Conservation (phyloP, 352 stramenopile genomes). For the Globisporangium paroecandrum region DNA sequence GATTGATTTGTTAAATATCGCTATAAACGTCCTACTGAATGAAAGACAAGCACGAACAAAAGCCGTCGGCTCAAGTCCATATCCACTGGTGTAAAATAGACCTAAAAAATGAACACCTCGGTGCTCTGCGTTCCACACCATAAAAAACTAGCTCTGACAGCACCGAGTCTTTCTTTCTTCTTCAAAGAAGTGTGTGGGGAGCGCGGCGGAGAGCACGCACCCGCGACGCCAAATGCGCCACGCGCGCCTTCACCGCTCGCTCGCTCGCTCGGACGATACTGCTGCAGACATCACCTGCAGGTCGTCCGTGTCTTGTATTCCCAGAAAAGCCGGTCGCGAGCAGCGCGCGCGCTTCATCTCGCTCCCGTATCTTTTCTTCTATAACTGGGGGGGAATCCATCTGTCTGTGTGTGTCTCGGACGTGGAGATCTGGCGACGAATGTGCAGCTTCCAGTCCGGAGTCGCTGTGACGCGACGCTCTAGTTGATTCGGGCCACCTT, state of each 20-base stretch:
- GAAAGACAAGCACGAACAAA: conserved; percentile 2
- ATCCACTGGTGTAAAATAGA: conserved; percentile 7
- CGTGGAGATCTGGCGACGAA: background rate
- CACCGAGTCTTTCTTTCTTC: conserved; percentile 5
- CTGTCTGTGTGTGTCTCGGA: background rate
- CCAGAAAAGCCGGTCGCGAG: background rate
- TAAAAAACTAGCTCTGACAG: conserved; percentile 3
- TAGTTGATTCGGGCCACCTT: conserved; percentile 89
- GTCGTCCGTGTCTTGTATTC: conserved; percentile 12
- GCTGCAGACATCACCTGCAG: conserved; percentile 18
- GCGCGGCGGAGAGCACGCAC: background rate
- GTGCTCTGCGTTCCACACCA: background rate
- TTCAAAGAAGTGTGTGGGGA: background rate
- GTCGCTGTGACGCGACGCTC: background rate
- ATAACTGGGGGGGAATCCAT: conserved; percentile 7
- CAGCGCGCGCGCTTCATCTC: background rate
- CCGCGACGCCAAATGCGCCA: background rate
- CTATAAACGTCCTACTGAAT: background rate
- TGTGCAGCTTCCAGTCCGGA: background rate
- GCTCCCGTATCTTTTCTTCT: background rate
- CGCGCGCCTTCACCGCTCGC: background rate
- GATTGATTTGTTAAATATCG: conserved; percentile 12
- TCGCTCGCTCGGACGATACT: conserved; percentile 10
- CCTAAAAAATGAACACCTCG: conserved; percentile 11
- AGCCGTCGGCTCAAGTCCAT: background rate